Conservation (phyloP, 177 flowering plant genomes). For the Vitis hybrid region DNA sequence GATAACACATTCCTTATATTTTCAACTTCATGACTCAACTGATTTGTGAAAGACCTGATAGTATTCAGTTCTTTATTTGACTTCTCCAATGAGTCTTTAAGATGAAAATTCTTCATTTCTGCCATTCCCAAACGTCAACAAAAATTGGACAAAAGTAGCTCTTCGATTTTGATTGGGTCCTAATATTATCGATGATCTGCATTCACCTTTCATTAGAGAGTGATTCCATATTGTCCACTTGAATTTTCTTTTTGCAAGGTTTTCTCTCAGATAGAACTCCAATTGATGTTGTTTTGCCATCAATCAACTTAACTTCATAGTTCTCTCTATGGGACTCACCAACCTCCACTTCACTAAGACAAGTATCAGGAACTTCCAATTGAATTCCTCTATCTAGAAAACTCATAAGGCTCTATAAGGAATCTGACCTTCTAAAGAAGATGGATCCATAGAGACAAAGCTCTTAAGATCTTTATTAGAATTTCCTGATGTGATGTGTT, state of each 20-base stretch:
- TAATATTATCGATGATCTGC: too few species aligned
- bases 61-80: slow-evolving; percentile 34
- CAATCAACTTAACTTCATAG: neutral
- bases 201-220: too few species aligned
- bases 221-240: too few species aligned
- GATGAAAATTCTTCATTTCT: slow-evolving; percentile 33
- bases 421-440: slow-evolving; percentile 1
- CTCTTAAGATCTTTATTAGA: neutral
- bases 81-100: slow-evolving; percentile 32
- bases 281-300: too few species aligned
- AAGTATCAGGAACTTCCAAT: slow-evolving; percentile 9
- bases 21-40: slow-evolving; percentile 25
- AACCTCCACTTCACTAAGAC: slow-evolving; percentile 3
- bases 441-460: neutral
- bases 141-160: too few species aligned
- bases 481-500: neutral
- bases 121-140: slow-evolving; percentile 17
- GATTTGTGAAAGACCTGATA: slow-evolving; percentile 19
- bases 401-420: neutral
- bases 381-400: neutral
- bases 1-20: slow-evolving; percentile 28
- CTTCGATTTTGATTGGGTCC: too few species aligned
- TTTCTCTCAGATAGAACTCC: too few species aligned
- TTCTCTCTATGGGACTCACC: slow-evolving; percentile 3
- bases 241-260: too few species aligned